A percentile compares a stretch with the other conserved stretches of the same genome.
Conservation (phyloP, 495 filamentous ascomycete genomes). For the Penicillium atrosanguineum region DNA sequence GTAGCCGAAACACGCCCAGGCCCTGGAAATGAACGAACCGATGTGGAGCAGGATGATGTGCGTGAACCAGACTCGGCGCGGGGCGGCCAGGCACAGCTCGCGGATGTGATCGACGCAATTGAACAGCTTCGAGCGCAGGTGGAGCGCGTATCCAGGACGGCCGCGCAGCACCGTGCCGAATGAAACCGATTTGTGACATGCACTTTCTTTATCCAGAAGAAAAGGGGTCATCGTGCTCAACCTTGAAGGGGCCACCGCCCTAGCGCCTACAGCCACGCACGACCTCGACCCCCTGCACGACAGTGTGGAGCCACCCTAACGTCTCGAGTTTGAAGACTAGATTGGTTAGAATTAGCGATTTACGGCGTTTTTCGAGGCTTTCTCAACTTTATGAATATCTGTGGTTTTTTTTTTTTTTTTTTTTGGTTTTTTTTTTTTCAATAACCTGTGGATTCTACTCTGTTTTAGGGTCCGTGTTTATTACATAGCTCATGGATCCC, state of each 20-base stretch:
- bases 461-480: neutral
- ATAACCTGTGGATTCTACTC: neutral
- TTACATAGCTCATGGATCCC: neutral
- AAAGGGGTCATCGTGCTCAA: slow-evolving; percentile 2
- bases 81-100: slow-evolving; percentile 23
- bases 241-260: slow-evolving; percentile 5
- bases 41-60: slow-evolving; percentile 21
- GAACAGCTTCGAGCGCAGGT: slow-evolving; percentile 42
- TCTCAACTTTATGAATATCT: neutral
- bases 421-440: too few relatives aligned
- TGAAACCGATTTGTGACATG: neutral
- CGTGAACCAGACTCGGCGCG: slow-evolving; percentile 22
- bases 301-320: slow-evolving; percentile 15
- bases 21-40: slow-evolving; percentile 18
- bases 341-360: neutral
- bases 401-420: neutral
- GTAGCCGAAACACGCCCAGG: slow-evolving; percentile 22
- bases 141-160: slow-evolving; percentile 31
- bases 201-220: neutral
- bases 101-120: slow-evolving; percentile 38
- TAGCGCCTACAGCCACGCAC: slow-evolving; percentile 27
- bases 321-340: slow-evolving; percentile 5
- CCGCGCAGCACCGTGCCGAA: slow-evolving; percentile 21
- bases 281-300: slow-evolving; percentile 10
- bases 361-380: neutral